These are phyloP conservation scores for Epichloe bromicola DNA, from an alignment of 2,329 filamentous ascomycete species.

Conservation along the genomic window DNA sequence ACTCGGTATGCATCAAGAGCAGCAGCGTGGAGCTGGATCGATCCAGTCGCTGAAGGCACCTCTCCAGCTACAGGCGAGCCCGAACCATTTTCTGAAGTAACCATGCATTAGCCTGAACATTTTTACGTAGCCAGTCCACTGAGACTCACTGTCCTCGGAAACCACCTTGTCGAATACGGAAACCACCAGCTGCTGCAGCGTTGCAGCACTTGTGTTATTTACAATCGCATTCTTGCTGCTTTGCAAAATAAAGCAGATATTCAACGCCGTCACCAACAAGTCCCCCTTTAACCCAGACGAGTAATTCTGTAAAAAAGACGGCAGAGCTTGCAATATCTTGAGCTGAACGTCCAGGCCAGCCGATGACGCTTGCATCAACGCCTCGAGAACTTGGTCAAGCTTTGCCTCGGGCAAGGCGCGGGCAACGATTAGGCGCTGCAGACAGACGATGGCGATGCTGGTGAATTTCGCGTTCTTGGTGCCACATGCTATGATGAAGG, in stretches of 20 bases:
- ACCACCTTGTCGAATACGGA: conserved; percentile 88
- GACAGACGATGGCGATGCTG: conserved; percentile 71
- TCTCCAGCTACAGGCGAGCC: conserved; percentile 50
- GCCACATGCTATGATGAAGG: conserved; percentile 84
- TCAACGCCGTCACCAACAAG: conserved; percentile 66
- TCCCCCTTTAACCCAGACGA: conserved; percentile 67
- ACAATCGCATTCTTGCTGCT: conserved; percentile 86
- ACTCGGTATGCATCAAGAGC: conserved; percentile 77
- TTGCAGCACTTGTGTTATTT: conserved; percentile 92
- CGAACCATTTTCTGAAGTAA: conserved; percentile 24
- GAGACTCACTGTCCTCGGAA: conserved; percentile 54
- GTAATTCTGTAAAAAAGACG: conserved; percentile 77
- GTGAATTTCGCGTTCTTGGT: conserved; percentile 87
- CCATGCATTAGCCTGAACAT: not conserved
- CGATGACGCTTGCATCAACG: conserved; percentile 71
- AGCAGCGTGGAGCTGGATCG: conserved; percentile 56
- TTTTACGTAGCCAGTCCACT: not conserved
- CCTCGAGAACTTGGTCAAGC: conserved; percentile 76
- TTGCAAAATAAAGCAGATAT: conserved; percentile 85
- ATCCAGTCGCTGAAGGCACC: conserved; percentile 51
- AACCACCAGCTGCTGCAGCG: conserved; percentile 83
- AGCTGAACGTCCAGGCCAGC: conserved; percentile 81
- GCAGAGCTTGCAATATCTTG: conserved; percentile 86
- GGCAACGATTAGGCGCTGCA: conserved; percentile 78
- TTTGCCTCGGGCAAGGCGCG: conserved; percentile 66